phyloP scores from a whole-genome alignment of 441 rosid genomes.

The Jatropha multifida region DNA sequence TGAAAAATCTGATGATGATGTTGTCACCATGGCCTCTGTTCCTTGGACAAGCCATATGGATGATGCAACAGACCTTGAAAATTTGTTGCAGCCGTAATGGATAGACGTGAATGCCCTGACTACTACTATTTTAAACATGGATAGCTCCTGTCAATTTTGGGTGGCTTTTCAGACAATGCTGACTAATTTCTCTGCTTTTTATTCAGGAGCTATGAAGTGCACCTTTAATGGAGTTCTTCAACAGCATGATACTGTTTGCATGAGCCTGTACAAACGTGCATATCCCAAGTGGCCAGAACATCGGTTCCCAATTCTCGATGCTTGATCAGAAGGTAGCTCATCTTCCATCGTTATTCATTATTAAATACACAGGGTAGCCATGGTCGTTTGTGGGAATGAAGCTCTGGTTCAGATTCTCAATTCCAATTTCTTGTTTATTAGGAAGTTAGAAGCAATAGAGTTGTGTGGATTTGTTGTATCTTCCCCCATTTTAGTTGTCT shows the following conservation, averaged over 20 bases:
- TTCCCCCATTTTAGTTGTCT: not conserved
- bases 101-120: not conserved
- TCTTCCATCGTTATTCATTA: constrained; percentile 7
- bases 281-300: constrained; percentile 91
- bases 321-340: constrained; percentile 32
- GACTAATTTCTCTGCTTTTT: not conserved
- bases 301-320: constrained; percentile 54
- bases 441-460: constrained; percentile 22
- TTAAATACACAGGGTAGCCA: constrained; percentile 13
- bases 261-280: constrained; percentile 85
- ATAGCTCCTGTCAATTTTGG: not conserved
- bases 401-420: constrained; percentile 72
- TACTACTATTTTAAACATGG: not conserved
- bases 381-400: constrained; percentile 59
- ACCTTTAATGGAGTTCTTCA: constrained; percentile 79
- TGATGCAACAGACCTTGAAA: not conserved
- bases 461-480: constrained; percentile 13
- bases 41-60: not conserved
- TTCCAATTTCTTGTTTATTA: constrained; percentile 27
- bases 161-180: not conserved
- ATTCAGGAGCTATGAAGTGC: constrained; percentile 90
- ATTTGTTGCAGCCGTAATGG: not conserved
- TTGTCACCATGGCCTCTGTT: not conserved
- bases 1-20: not conserved
- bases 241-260: constrained; percentile 85